Conservation (phyloP, 306 rosid species). For the Lupinus albus region DNA sequence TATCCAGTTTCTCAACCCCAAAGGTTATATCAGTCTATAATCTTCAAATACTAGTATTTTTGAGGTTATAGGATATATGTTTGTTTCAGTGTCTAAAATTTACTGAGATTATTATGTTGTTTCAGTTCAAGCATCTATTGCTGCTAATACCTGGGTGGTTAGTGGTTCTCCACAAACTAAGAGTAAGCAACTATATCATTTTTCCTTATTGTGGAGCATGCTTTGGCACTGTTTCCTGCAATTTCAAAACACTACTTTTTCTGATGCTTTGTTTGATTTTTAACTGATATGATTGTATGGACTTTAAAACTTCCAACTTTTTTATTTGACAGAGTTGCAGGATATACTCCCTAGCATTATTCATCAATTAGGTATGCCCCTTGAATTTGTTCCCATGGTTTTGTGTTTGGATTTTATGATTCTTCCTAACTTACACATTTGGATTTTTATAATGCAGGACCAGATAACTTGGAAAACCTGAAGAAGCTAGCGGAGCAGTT, state of each 20-base stretch:
- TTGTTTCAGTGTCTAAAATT: background rate
- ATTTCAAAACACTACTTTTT: background rate
- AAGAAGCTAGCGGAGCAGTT: constrained; percentile 88
- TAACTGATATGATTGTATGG: too few relatives aligned
- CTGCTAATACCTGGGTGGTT: constrained; percentile 99
- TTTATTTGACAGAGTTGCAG: constrained; percentile 74
- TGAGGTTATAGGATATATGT: background rate
- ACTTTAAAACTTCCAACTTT: too few relatives aligned
- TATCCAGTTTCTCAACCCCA: constrained; percentile 88
- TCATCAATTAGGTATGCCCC: constrained; percentile 80
- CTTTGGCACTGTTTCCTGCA: background rate
- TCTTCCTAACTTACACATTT: background rate
- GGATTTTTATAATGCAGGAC: constrained; percentile 56
- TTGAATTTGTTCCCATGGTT: background rate
- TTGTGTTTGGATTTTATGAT: background rate
- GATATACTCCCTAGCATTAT: constrained; percentile 92
- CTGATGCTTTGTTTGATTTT: too few relatives aligned
- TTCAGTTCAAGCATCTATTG: constrained; percentile 97
- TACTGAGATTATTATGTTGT: background rate
- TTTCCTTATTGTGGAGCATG: background rate
- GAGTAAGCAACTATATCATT: constrained; percentile 54
- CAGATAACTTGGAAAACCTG: constrained; percentile 90
- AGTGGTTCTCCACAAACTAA: constrained; percentile 95
- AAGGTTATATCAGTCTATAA: constrained; percentile 52
- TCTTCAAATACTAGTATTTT: background rate